These are phyloP conservation scores for Pulveroboletus sp. DNA, from an alignment of 768 basidiomycete species.

Conservation along the genomic window DNA sequence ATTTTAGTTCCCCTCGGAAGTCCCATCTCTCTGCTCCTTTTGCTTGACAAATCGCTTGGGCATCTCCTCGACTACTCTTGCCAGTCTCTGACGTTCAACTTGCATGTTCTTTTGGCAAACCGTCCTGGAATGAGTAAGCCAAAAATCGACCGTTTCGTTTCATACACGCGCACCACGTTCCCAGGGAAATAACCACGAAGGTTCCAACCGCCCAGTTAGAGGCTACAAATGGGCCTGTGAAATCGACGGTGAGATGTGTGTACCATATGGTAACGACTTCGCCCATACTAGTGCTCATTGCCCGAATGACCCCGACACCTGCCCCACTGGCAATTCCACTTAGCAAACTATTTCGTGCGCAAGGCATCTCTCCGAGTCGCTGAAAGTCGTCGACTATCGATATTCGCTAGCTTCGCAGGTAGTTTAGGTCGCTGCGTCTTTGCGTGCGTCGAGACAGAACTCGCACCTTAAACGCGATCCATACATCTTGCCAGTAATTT, in stretches of 20 bases:
- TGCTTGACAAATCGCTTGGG: constrained; percentile 51
- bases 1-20: constrained; percentile 6
- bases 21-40: constrained; percentile 30
- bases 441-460: background rate
- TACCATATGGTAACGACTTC: background rate
- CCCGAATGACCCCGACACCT: constrained; percentile 72
- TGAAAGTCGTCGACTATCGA: constrained; percentile 48
- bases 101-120: constrained; percentile 55
- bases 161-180: constrained; percentile 55
- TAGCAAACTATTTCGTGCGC: constrained; percentile 69
- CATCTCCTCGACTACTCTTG: constrained; percentile 56
- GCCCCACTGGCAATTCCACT: constrained; percentile 76
- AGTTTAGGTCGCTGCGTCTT: constrained; percentile 7
- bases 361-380: constrained; percentile 67
- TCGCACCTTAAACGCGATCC: constrained; percentile 31
- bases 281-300: constrained; percentile 55
- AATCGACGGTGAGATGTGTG: constrained; percentile 4
- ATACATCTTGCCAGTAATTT: constrained; percentile 29
- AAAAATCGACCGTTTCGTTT: constrained; percentile 1
- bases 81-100: constrained; percentile 51
- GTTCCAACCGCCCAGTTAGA: constrained; percentile 79
- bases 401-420: constrained; percentile 41
- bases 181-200: constrained; percentile 60
- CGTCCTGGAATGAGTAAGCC: constrained; percentile 41
- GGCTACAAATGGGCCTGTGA: constrained; percentile 52